Conservation (phyloP, 2,329 filamentous ascomycete species). For the Fusarium lyarnte region DNA sequence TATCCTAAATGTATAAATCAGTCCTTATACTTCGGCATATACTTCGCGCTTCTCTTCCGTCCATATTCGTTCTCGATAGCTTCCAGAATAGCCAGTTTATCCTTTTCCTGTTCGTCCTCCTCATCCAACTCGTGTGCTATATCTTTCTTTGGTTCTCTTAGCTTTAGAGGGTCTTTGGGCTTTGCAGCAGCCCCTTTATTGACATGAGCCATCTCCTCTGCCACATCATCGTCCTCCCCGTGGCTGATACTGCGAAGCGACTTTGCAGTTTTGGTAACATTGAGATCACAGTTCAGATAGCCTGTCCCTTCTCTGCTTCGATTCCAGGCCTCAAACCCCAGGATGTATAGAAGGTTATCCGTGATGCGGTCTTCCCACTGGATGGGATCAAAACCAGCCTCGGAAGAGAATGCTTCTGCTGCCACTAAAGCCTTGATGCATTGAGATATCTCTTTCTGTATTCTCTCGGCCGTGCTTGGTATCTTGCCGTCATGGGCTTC, state of each 20-base stretch:
- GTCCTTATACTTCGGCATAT: neutral
- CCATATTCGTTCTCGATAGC: neutral
- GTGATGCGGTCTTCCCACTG: neutral
- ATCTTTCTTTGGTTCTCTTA: conserved; percentile 1
- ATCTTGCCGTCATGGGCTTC: accelerated
- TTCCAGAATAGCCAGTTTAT: neutral
- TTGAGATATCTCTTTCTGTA: neutral
- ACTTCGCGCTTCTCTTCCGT: conserved; percentile 5
- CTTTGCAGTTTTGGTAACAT: neutral
- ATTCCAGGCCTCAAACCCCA: conserved; percentile 4
- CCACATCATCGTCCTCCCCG: accelerated
- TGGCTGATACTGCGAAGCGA: accelerated
- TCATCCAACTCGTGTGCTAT: accelerated
- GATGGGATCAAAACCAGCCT: accelerated
- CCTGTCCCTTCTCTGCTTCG: neutral
- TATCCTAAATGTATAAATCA: too few relatives aligned
- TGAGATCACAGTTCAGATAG: neutral
- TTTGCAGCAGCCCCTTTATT: accelerated
- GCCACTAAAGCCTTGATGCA: neutral
- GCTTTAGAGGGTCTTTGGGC: neutral
- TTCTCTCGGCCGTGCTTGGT: accelerated
- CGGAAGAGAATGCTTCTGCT: neutral
- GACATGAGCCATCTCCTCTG: accelerated
- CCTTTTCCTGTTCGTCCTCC: neutral
- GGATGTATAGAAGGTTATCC: neutral